phyloP scores from a whole-genome alignment of 768 basidiomycete genomes.

The Chiua virens region DNA sequence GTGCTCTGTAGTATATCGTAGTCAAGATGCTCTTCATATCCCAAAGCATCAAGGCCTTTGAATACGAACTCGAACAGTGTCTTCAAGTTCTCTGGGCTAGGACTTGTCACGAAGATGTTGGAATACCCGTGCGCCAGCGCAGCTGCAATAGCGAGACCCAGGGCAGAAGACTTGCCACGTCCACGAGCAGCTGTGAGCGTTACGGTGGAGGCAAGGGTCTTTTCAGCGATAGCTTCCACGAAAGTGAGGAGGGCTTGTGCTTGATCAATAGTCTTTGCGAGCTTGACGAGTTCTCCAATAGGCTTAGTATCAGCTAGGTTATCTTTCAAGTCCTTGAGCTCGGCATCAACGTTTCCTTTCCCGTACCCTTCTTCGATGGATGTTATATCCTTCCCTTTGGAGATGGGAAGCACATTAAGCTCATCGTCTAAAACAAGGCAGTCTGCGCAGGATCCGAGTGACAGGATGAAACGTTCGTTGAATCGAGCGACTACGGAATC shows the following conservation, averaged over 20 bases:
- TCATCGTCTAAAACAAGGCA: slow-evolving; percentile 97
- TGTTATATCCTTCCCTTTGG: slow-evolving; percentile 89
- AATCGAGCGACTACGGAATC: slow-evolving; percentile 90
- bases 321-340: slow-evolving; percentile 77
- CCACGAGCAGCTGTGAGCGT: slow-evolving; percentile 94
- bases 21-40: slow-evolving; percentile 96
- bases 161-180: slow-evolving; percentile 93
- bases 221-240: slow-evolving; percentile 90
- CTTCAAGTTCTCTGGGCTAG: slow-evolving; percentile 95
- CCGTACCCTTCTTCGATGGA: slow-evolving; percentile 54
- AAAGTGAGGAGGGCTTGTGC: slow-evolving; percentile 94
- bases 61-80: slow-evolving; percentile 98
- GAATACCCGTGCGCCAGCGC: slow-evolving; percentile 93
- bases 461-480: slow-evolving; percentile 98
- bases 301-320: slow-evolving; percentile 81
- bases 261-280: slow-evolving; percentile 92
- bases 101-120: slow-evolving; percentile 97
- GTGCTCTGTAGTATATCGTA: slow-evolving; percentile 96
- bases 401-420: slow-evolving; percentile 95
- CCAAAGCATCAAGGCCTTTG: slow-evolving; percentile 91
- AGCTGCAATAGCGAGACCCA: slow-evolving; percentile 93
- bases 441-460: slow-evolving; percentile 88
- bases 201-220: slow-evolving; percentile 91
- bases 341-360: slow-evolving; percentile 54
- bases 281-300: slow-evolving; percentile 83